phyloP scores from a whole-genome alignment of 305 asterid species.

The Solanum hybrid region DNA sequence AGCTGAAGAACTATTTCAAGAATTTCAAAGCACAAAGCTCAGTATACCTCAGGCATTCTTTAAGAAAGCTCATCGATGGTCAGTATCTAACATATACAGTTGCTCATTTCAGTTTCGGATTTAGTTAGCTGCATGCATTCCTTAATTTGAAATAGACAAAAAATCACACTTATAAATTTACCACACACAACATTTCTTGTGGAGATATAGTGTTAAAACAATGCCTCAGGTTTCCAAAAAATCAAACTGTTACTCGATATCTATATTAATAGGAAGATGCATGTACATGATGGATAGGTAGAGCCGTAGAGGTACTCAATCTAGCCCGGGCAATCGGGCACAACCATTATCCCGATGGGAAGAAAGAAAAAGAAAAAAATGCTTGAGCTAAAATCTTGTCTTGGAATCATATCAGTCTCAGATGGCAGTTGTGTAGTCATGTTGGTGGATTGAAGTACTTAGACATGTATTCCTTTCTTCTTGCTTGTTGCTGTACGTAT shows the following conservation, averaged over 20 bases:
- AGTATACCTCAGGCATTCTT: slow-evolving; percentile 48
- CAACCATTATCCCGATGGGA: neutral
- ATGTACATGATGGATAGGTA: neutral
- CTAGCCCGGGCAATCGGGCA: neutral
- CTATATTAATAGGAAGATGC: neutral
- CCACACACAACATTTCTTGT: neutral
- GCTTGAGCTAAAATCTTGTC: neutral
- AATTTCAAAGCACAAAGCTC: slow-evolving; percentile 56
- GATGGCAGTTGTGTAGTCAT: neutral
- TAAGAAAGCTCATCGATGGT: slow-evolving; percentile 92
- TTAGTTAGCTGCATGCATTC: neutral
- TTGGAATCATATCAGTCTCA: neutral
- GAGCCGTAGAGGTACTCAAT: neutral
- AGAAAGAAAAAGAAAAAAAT: neutral
- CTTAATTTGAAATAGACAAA: neutral
- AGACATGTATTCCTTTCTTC: neutral
- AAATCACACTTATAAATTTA: neutral
- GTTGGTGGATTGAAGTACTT: neutral
- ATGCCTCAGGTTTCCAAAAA: neutral
- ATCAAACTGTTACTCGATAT: neutral
- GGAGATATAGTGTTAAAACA: neutral
- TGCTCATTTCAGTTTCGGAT: neutral
- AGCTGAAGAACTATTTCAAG: slow-evolving; percentile 65
- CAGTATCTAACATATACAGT: slow-evolving; percentile 6
- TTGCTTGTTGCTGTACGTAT: neutral